phyloP scores from a whole-genome alignment of 2,329 filamentous ascomycete species.

The Metarhizium brunneum region DNA sequence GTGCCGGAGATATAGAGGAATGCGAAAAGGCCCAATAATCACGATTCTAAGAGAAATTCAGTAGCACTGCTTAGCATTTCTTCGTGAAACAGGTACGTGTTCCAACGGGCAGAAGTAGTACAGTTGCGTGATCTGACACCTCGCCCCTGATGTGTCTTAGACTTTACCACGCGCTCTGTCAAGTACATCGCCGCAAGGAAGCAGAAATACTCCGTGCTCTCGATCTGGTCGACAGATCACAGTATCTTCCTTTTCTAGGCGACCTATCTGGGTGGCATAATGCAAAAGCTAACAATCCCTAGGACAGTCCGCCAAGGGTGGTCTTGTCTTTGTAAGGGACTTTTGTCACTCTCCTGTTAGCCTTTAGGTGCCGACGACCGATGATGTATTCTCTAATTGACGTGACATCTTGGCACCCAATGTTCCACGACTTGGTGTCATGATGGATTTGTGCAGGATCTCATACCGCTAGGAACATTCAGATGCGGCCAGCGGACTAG shows the following conservation, averaged over 20 bases:
- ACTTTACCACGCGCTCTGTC: not conserved
- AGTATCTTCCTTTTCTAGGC: not conserved
- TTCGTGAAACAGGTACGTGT: not conserved
- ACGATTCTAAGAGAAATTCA: not conserved
- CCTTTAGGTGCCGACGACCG: not conserved
- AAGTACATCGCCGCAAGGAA: not conserved
- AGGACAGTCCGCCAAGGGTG: not conserved
- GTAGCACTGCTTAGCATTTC: not conserved
- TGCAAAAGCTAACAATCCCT: not conserved
- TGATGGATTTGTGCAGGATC: not conserved
- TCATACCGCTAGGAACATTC: not conserved
- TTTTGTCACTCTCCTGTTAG: too few species aligned
- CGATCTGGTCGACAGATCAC: not conserved
- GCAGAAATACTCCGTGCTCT: not conserved
- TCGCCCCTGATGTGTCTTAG: not conserved
- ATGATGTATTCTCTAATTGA: not conserved
- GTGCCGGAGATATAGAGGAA: not conserved
- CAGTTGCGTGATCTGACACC: not conserved
- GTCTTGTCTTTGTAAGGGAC: not conserved
- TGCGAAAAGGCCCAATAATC: not conserved
- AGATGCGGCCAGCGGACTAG: not conserved
- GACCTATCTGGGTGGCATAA: not conserved
- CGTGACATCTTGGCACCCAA: not conserved
- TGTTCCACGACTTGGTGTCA: not conserved
- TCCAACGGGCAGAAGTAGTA: not conserved